Evolutionary conservation across 2,329 filamentous ascomycete genomes (phyloP), one percentile per base, ranked within the genome.

Genomic region (Huntiella decipiens): DNA sequence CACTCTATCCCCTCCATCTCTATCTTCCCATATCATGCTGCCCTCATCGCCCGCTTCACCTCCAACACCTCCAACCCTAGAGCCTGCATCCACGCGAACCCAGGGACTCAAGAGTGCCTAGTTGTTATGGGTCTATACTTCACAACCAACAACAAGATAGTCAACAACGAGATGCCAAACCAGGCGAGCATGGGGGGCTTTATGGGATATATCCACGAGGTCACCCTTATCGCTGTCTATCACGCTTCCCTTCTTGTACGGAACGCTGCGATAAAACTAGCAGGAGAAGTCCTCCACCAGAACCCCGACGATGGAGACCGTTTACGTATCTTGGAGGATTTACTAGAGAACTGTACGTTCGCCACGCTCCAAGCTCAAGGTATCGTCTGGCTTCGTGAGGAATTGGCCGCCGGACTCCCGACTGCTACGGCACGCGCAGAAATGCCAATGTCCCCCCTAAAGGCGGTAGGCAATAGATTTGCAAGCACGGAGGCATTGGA

Each of bases 291-390:
- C 11, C 62, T 76, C 33, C 75, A 79, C 53, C 63, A 70, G 2
- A 68, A 78, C 51, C 73, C 75, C 0, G 66, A 73, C 19, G 71
- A 75, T 49, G 65, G 69, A 3, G 66, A 71, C 54, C 66, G 74
- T 4, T 60, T 80, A 12, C 64, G 67, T 22, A 79, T 80, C 51
- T 65, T 81, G 6, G 70, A 75, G 44, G 76, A 80, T 54, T 64
- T 79, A 10, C 60, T 80, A 10, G 74, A 79, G 57, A 75, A 78
- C 56, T 79, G 75, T 62, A 67, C 73, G 52, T 79, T 75, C 53
- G 66, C 73, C 2, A 65, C 69, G 1, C 63, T 80, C 34, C 77
- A 77, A 56, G 75, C 71, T 6, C 74, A 71, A 37, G 75, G 74
- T 0, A 66, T 79, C 4, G 66, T 66, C 3, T 80, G 76, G 76